Conservation (phyloP, 345 rosid genomes). For the Sisymbrium irio region DNA sequence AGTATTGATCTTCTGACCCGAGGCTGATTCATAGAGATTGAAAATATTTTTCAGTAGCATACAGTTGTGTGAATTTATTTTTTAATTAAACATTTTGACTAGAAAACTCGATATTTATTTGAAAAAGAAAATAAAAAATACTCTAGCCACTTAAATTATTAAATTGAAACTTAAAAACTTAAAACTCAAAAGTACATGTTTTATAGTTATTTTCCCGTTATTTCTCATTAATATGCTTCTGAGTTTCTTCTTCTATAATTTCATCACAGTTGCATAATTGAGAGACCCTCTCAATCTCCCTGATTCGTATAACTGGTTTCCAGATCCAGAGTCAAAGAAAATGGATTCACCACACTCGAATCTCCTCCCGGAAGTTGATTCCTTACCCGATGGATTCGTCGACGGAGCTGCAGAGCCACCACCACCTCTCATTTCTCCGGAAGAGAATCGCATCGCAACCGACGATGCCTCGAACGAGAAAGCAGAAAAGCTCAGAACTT, state of each 20-base stretch:
- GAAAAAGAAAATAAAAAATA: no score
- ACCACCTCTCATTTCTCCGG: slow-evolving; percentile 28
- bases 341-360: slow-evolving; percentile 62
- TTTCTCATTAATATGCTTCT: not conserved
- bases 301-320: not conserved
- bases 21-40: no score
- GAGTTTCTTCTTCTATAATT: not conserved
- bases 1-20: no score
- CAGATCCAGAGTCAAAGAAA: slow-evolving; percentile 24
- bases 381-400: slow-evolving; percentile 93
- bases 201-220: no score
- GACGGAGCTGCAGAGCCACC: slow-evolving; percentile 57
- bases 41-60: no score
- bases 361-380: slow-evolving; percentile 87
- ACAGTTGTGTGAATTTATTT: no score
- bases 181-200: no score
- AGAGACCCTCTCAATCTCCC: not conserved
- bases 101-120: no score
- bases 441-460: slow-evolving; percentile 23
- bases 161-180: no score
- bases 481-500: slow-evolving; percentile 48
- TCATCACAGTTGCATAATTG: not conserved
- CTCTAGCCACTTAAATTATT: no score
- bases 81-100: no score
- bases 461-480: slow-evolving; percentile 37